Conservation (phyloP, 2,329 filamentous ascomycete species). For the Colletotrichum sp. region DNA sequence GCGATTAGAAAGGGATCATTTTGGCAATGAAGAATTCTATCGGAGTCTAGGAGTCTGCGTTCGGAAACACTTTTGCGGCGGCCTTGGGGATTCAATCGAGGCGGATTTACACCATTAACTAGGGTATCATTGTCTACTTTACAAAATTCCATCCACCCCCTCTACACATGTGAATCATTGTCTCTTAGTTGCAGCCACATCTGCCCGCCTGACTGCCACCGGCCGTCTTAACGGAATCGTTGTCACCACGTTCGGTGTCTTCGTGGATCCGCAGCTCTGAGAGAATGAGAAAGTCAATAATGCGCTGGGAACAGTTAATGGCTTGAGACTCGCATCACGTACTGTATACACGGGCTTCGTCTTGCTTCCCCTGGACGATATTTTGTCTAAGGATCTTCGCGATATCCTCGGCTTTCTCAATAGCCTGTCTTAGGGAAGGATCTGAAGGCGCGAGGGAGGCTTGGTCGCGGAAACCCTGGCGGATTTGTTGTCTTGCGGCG, state of each 20-base stretch:
- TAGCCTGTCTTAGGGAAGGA: slow-evolving; percentile 64
- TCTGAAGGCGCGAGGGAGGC: slow-evolving; percentile 62
- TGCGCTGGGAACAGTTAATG: not conserved
- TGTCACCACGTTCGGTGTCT: slow-evolving; percentile 89
- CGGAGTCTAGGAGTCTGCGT: slow-evolving; percentile 6
- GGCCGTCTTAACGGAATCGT: slow-evolving; percentile 82
- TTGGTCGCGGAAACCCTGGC: slow-evolving; percentile 74
- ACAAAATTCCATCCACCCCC: slow-evolving; percentile 1
- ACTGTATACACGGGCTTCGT: slow-evolving; percentile 64
- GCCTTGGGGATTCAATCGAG: not conserved
- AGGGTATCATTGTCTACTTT: slow-evolving; percentile 22
- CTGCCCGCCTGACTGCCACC: slow-evolving; percentile 35
- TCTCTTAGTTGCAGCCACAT: slow-evolving; percentile 37
- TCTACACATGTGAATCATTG: slow-evolving; percentile 19
- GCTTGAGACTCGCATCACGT: slow-evolving; percentile 37
- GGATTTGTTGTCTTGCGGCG: slow-evolving; percentile 76
- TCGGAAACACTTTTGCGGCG: not conserved
- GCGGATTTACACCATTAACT: not conserved
- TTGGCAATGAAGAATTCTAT: not conserved
- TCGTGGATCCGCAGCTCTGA: slow-evolving; percentile 90
- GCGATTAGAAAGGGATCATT: slow-evolving; percentile 62
- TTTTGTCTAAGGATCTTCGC: slow-evolving; percentile 82
- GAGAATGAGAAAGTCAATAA: not conserved
- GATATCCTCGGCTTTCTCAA: slow-evolving; percentile 83
- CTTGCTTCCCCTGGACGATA: slow-evolving; percentile 79